Base-by-base conservation (phyloP, 805 yeast genomes). In the Huiozyma naganishii region DNA sequence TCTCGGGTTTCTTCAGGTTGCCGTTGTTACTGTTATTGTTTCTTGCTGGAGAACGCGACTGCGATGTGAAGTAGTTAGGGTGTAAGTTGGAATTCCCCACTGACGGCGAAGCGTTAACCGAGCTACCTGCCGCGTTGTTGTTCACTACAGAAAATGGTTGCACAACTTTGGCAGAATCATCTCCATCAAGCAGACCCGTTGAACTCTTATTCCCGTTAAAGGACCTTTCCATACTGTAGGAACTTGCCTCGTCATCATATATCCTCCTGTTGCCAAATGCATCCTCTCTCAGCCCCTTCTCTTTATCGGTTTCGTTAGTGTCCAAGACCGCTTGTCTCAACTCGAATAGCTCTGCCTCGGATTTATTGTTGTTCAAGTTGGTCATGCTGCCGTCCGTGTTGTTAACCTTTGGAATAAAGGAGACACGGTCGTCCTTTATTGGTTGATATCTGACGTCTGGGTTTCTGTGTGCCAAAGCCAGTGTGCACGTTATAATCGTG, bases 361-460 rank as follows among this genome's bases (percentile, higher is more conserved):
- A 51, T 38, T 58, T 55, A 32, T 49, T 47, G 27, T 52, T 52
- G 29, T 52, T 46, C 11, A 53, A 58, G 37, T 51, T 49, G 32
- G 45, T 42, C 12, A 41, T 45, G 33, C 33, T 11, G 37, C 52
- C 51, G 6, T 37, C 62, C 41, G 52, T 64, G 32, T 63, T 63
- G 44, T 69, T 79, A 44, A 71, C 70, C 55, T 80, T 73, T 49
- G 89, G 89, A 58, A 92, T 84, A 62, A 92, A 92, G n/a, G 96
- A 84, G 41, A 84, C 92, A 61, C 98, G 78, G 60, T 92, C 98
- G 64, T 92, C 98, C 54, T 83, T 83, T 83, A 90, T 83, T 48
- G 96, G 97, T 67, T 87, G 90, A 68, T 92, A 92, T 54, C 95
- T 76, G 7, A 90, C 78, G 65, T 92, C 98, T 42, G 98, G 97